Evolutionary conservation across 306 rosid species (phyloP).

Genomic region (Hylodesmum podocarpum): DNA sequence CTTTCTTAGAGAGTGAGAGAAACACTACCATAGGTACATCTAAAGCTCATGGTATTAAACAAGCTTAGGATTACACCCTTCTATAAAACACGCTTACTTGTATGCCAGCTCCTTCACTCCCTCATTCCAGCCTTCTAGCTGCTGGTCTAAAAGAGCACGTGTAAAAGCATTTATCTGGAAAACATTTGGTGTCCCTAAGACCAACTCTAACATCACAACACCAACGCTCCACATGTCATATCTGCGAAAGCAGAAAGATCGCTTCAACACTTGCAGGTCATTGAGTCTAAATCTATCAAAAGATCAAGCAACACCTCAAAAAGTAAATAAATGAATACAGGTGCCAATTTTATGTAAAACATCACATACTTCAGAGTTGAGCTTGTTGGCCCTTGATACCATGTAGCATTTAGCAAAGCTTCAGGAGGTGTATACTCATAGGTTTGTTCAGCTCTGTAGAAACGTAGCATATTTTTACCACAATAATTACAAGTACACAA

Average conservation of each 20-base stretch:
- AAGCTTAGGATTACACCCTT: constrained; percentile 17
- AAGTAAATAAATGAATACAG: neutral
- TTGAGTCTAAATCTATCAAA: constrained; percentile 23
- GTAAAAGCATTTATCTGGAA: constrained; percentile 79
- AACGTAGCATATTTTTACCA: constrained; percentile 28
- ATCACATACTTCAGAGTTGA: constrained; percentile 71
- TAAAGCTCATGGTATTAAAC: constrained; percentile 1
- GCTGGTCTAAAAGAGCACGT: constrained; percentile 78
- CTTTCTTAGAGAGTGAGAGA: constrained; percentile 1
- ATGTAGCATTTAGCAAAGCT: constrained; percentile 79
- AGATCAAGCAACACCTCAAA: constrained; percentile 1
- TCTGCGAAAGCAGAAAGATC: constrained; percentile 44
- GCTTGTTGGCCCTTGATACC: constrained; percentile 75
- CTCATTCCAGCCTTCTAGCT: constrained; percentile 85
- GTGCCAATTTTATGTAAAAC: constrained; percentile 24
- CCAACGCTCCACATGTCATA: constrained; percentile 99
- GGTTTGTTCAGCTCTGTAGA: constrained; percentile 84
- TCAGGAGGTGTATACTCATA: constrained; percentile 88
- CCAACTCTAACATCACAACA: constrained; percentile 89
- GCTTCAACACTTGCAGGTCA: constrained; percentile 20
- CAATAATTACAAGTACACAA: neutral
- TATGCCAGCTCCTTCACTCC: constrained; percentile 80
- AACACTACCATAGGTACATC: neutral
- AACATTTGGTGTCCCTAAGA: constrained; percentile 82
- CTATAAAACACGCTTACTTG: constrained; percentile 53